phyloP scores from a whole-genome alignment of 2,329 filamentous ascomycete genomes.

The Fusarium odoratissimum region DNA sequence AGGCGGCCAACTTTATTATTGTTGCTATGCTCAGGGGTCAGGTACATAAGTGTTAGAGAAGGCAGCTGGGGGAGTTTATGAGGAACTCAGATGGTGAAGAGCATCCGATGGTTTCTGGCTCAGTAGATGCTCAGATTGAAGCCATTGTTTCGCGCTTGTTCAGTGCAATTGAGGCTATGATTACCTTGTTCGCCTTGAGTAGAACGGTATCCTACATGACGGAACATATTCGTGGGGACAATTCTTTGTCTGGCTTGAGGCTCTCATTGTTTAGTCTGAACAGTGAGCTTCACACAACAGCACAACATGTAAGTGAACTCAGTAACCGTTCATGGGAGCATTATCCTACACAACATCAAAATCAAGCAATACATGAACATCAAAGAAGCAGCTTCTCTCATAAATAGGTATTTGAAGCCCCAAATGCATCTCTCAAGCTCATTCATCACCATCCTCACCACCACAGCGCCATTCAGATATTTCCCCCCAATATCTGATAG shows the following conservation, averaged over 20 bases:
- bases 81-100: no score
- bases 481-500: neutral
- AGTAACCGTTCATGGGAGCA: neutral
- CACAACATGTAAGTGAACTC: neutral
- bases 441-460: neutral
- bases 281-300: neutral
- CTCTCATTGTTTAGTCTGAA: neutral
- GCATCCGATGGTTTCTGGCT: neutral
- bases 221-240: neutral
- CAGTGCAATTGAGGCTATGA: fast-evolving
- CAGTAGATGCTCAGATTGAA: no score
- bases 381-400: neutral
- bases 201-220: fast-evolving
- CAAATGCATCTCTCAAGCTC: fast-evolving
- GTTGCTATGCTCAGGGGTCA: fast-evolving
- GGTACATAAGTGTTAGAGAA: neutral
- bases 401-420: neutral
- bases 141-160: neutral
- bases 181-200: neutral
- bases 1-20: neutral
- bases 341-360: neutral
- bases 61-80: neutral
- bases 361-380: neutral
- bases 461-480: neutral
- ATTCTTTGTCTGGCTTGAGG: neutral